These are phyloP conservation scores for Musa troglodytarum DNA, from an alignment of 176 grass and related monocot species.

Conservation along the genomic window DNA sequence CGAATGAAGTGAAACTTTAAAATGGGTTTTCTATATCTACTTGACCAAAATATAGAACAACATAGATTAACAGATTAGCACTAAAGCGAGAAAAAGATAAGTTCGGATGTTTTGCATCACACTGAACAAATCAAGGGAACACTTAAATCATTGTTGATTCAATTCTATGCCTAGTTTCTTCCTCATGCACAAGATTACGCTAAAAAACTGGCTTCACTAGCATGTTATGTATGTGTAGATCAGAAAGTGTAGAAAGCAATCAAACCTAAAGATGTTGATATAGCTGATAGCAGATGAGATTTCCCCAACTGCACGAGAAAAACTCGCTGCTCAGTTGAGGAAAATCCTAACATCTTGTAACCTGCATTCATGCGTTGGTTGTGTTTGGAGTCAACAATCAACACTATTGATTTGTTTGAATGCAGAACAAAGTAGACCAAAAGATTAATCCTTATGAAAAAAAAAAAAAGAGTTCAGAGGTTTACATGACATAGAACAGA, in stretches of 20 bases:
- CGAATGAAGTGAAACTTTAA: too few species aligned
- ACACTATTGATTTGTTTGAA: background rate
- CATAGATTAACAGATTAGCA: background rate
- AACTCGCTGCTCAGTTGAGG: too few species aligned
- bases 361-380: slow-evolving; percentile 26
- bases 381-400: background rate
- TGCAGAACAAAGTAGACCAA: background rate
- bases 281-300: background rate
- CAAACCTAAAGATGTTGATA: background rate
- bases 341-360: slow-evolving; percentile 23
- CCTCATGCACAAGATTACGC: too few species aligned
- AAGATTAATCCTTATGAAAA: background rate
- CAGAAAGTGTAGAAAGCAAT: background rate
- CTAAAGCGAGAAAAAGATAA: too few species aligned
- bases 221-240: background rate
- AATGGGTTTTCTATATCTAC: too few species aligned
- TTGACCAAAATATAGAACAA: background rate
- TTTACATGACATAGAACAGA: too few species aligned
- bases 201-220: background rate
- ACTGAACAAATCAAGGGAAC: too few species aligned
- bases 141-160: too few species aligned
- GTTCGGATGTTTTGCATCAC: too few species aligned
- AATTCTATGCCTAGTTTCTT: too few species aligned
- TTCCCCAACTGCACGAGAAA: too few species aligned
- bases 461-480: too few species aligned